Evolutionary conservation across 2,329 filamentous ascomycete species (phyloP), one percentile per base, ranked within the genome.

Genomic region (Onygenales sp.): DNA sequence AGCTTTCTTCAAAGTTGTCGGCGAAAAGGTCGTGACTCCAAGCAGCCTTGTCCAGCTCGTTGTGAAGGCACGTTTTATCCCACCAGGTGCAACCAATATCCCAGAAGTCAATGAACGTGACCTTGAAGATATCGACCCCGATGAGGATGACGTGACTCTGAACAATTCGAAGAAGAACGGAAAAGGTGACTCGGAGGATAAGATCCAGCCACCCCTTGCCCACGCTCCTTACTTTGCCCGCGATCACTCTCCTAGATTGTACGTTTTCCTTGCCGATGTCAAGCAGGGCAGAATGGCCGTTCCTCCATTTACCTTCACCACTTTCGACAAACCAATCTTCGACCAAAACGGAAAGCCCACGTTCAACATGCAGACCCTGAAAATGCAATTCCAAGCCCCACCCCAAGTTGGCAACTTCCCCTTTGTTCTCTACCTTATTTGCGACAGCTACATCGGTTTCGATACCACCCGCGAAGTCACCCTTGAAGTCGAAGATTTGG

Each of bases 1-100:
- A 74, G 89, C 90, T 7, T 98, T 95, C 73, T 98, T 98, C 83
- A 98, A 98, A 78, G 94, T 98, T 45, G 85, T 89, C 51, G 93
- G 93, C 66, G 94, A 98, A 73, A 88, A 87, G 60, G 87, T 86
- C 69, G 89, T 98, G 65, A 95, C 92, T 35, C 91, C 93, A 6
- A 89, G 87, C 55, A 95, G 90, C 54, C 80, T 98, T 39, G 92
- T 97, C 21, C 92, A 91, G 57, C 85, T 98, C 33, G 89, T 98
- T 50, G 83, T 98, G 67, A 98, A 98, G 76, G 90, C 87, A 35
- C 89, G 93, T 53, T 87, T 97, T 66, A 84, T 97, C 47, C 93
- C 93, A 5, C 91, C 93, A 3, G 92, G 91, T 45, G 85, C 82
- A 59, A 79, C 81, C 27, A 78, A 86, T 51, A 77, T 95, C 6